Evolutionary conservation across 1,139 yeast species (phyloP).

Genomic region (Yamadazyma siamensis): DNA sequence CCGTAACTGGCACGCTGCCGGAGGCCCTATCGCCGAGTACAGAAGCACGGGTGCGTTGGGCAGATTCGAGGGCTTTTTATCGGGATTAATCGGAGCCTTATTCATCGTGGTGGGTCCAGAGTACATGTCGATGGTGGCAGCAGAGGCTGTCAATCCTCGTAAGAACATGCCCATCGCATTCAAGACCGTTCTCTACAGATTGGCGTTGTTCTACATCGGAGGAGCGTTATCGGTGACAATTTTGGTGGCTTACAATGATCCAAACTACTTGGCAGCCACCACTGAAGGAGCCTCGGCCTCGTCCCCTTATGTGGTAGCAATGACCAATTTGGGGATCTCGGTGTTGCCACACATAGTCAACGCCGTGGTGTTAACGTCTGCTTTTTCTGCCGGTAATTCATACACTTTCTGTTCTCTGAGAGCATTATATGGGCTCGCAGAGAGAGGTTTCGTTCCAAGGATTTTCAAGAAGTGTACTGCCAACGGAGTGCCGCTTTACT

Average conservation of each 20-base stretch:
- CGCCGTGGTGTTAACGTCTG: conserved; percentile 41
- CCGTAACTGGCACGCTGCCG: conserved; percentile 53
- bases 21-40: conserved; percentile 53
- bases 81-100: conserved; percentile 56
- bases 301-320: conserved; percentile 46
- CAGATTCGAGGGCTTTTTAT: conserved; percentile 66
- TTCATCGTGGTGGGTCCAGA: conserved; percentile 85
- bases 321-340: conserved; percentile 35
- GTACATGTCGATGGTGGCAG: conserved; percentile 79
- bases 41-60: conserved; percentile 58
- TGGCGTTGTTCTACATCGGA: conserved; percentile 64
- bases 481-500: conserved; percentile 44
- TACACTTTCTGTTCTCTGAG: conserved; percentile 44
- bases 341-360: conserved; percentile 43
- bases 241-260: conserved; percentile 41
- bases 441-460: conserved; percentile 38
- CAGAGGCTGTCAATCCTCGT: conserved; percentile 77
- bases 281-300: conserved; percentile 27
- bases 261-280: conserved; percentile 19
- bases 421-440: conserved; percentile 38
- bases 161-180: conserved; percentile 75
- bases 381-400: conserved; percentile 45
- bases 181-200: conserved; percentile 70
- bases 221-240: conserved; percentile 41
- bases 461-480: conserved; percentile 37